phyloP scores from a whole-genome alignment of 2,329 filamentous ascomycete genomes.

The Epichloe scottii region DNA sequence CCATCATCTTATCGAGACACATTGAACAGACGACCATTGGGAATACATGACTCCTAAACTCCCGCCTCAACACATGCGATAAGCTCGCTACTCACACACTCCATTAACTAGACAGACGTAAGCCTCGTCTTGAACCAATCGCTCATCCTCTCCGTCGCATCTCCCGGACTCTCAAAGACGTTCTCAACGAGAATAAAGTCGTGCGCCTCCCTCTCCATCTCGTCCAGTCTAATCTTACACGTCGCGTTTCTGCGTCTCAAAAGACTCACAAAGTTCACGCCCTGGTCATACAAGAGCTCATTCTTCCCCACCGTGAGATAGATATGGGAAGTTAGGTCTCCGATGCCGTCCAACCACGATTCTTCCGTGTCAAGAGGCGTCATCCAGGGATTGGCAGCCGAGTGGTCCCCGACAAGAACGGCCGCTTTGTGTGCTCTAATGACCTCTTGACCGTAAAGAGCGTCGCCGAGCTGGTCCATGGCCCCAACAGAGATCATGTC shows the following conservation, averaged over 20 bases:
- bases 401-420: neutral
- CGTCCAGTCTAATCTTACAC: slow-evolving; percentile 17
- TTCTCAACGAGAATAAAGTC: slow-evolving; percentile 22
- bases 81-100: no score
- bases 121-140: slow-evolving; percentile 15
- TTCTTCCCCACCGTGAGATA: slow-evolving; percentile 22
- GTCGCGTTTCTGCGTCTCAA: slow-evolving; percentile 10
- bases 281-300: slow-evolving; percentile 20
- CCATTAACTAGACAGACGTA: neutral
- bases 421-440: slow-evolving; percentile 5
- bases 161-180: slow-evolving; percentile 11
- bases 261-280: slow-evolving; percentile 12
- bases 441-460: slow-evolving; percentile 6
- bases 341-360: slow-evolving; percentile 17
- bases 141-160: slow-evolving; percentile 19
- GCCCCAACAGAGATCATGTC: slow-evolving; percentile 20
- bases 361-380: slow-evolving; percentile 17
- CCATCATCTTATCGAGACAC: no score
- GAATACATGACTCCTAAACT: no score
- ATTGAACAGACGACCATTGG: no score
- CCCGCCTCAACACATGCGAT: no score
- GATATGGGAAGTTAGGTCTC: slow-evolving; percentile 10
- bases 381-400: slow-evolving; percentile 13
- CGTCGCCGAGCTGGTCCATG: slow-evolving; percentile 3
- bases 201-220: slow-evolving; percentile 18